These are phyloP conservation scores for Brachypodium distachyon DNA, from an alignment of 202 grass and related monocot genomes.

Conservation along the genomic window DNA sequence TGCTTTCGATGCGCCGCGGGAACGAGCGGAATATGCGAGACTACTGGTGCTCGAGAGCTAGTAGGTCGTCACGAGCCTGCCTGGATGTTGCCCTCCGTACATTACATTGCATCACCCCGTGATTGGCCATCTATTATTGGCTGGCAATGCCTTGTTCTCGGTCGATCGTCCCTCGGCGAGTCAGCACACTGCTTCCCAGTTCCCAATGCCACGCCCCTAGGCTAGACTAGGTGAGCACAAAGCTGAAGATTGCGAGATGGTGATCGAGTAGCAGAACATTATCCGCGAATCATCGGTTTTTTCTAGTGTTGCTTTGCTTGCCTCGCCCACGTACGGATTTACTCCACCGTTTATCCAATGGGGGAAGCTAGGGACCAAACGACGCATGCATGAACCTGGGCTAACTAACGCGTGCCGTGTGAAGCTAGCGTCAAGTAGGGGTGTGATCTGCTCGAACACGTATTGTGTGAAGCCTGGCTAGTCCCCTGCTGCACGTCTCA, in stretches of 20 bases:
- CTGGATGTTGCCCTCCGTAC: background rate
- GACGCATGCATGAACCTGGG: background rate
- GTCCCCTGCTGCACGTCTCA: background rate
- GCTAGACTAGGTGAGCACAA: background rate
- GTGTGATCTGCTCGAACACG: background rate
- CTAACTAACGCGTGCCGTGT: background rate
- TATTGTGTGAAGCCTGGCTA: background rate
- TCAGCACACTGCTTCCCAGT: slow-evolving; percentile 3
- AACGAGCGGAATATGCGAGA: slow-evolving; percentile 21
- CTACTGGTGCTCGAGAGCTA: background rate
- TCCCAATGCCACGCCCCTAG: slow-evolving; percentile 3
- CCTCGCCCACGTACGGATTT: background rate
- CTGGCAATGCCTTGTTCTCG: no score
- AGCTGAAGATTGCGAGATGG: slow-evolving; percentile 18
- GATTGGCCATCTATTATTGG: slow-evolving; percentile 16
- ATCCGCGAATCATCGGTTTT: background rate
- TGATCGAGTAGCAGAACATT: background rate
- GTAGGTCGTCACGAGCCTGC: background rate
- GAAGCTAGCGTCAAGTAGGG: background rate
- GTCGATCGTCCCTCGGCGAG: background rate
- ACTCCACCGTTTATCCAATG: background rate
- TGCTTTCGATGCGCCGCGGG: slow-evolving; percentile 18
- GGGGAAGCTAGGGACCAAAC: background rate
- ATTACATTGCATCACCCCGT: slow-evolving; percentile 4
- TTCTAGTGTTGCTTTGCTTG: background rate